phyloP scores from a whole-genome alignment of 2,329 filamentous ascomycete genomes.

The Colletotrichum sp. region DNA sequence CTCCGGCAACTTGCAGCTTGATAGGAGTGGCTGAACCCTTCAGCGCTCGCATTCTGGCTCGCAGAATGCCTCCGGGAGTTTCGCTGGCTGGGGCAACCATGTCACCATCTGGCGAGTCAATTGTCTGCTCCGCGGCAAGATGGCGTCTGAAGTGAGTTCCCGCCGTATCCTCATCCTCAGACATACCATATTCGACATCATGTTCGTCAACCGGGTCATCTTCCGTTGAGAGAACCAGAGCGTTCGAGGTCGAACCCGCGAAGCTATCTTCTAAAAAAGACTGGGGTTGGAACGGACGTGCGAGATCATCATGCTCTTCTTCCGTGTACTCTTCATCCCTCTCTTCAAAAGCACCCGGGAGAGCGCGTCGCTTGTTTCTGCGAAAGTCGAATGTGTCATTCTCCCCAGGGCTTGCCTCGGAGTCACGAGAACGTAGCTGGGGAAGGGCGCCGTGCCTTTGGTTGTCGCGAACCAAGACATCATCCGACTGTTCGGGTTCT shows the following conservation, averaged over 20 bases:
- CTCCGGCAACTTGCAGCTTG: constrained; percentile 66
- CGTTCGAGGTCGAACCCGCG: constrained; percentile 76
- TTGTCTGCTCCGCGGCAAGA: constrained; percentile 76
- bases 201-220: constrained; percentile 62
- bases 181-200: constrained; percentile 80
- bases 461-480: background rate
- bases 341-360: constrained; percentile 84
- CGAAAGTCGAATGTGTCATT: constrained; percentile 66
- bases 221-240: constrained; percentile 63
- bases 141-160: constrained; percentile 77
- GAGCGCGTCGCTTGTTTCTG: constrained; percentile 46
- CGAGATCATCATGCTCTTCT: constrained; percentile 45
- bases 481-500: constrained; percentile 44
- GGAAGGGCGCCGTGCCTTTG: background rate
- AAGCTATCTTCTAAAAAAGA: constrained; percentile 96
- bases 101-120: constrained; percentile 56
- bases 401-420: constrained; percentile 39
- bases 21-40: constrained; percentile 65
- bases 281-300: constrained; percentile 48
- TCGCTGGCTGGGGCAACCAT: constrained; percentile 48
- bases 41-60: constrained; percentile 67
- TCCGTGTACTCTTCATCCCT: constrained; percentile 55
- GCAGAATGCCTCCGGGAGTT: constrained; percentile 66
- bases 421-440: constrained; percentile 31
- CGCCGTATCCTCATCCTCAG: constrained; percentile 75